Evolutionary conservation across 2,329 filamentous ascomycete genomes (phyloP).

Genomic region (Nothophoma quercina): DNA sequence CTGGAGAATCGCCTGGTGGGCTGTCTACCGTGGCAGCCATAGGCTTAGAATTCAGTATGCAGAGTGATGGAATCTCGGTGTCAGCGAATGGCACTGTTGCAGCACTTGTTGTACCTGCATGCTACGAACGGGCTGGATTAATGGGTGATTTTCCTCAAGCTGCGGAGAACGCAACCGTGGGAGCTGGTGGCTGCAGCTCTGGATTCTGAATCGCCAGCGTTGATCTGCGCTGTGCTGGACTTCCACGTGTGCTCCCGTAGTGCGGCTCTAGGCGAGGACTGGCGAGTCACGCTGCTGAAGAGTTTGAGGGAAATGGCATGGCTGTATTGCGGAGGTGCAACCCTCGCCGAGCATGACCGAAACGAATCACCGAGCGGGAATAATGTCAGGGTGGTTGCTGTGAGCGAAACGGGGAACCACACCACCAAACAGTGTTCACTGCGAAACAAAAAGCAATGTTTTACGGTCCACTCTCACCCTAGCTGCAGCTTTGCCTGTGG

Average conservation of each 20-base stretch:
- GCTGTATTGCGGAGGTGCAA: not conserved
- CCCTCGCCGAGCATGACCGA: constrained; percentile 5
- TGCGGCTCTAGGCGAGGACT: constrained; percentile 3
- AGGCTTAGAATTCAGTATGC: not conserved
- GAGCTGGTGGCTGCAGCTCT: too few species aligned
- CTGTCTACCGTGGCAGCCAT: not conserved
- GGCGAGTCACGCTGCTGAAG: not conserved
- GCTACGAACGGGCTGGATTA: not conserved
- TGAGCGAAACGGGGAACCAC: too few species aligned
- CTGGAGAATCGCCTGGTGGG: not conserved
- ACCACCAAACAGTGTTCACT: not conserved
- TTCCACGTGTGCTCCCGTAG: constrained; percentile 14
- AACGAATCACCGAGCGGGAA: not conserved
- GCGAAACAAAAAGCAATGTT: not conserved
- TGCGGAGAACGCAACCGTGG: not conserved
- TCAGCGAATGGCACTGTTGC: not conserved
- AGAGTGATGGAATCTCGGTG: not conserved
- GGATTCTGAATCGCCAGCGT: not conserved
- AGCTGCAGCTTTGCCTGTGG: not conserved
- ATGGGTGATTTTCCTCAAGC: too few species aligned
- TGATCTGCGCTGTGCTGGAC: not conserved
- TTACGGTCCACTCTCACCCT: not conserved
- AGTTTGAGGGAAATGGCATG: not conserved
- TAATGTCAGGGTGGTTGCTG: too few species aligned
- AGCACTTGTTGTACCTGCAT: not conserved